These are phyloP conservation scores for Claviceps lovelessii DNA, from an alignment of 2,329 filamentous ascomycete species.

Conservation along the genomic window DNA sequence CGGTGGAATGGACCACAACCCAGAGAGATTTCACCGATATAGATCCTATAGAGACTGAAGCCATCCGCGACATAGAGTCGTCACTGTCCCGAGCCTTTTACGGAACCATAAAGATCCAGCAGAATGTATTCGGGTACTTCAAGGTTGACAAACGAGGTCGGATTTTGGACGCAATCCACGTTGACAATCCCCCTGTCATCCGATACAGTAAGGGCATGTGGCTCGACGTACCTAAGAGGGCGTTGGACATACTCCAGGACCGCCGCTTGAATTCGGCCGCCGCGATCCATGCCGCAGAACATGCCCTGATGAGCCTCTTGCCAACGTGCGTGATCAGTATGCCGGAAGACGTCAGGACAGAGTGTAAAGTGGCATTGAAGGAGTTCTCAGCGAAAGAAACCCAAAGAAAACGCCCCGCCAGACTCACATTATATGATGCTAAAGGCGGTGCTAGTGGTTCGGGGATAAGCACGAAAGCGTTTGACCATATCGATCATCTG, in stretches of 20 bases:
- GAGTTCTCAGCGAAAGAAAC: constrained; percentile 64
- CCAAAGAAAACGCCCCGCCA: constrained; percentile 65
- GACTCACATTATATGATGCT: constrained; percentile 87
- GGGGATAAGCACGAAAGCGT: constrained; percentile 83
- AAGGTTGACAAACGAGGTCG: constrained; percentile 79
- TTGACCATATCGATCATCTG: constrained; percentile 76
- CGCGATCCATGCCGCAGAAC: constrained; percentile 88
- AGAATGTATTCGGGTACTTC: constrained; percentile 92
- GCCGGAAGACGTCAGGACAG: constrained; percentile 83
- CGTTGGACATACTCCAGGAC: constrained; percentile 63
- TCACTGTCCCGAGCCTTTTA: constrained; percentile 64
- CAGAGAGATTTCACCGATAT: constrained; percentile 91
- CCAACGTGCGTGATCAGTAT: constrained; percentile 83
- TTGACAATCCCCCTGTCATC: constrained; percentile 85
- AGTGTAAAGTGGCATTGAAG: constrained; percentile 81
- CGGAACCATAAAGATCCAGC: constrained; percentile 71
- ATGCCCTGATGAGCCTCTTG: constrained; percentile 73
- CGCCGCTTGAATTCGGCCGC: constrained; percentile 68
- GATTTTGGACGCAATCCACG: constrained; percentile 80
- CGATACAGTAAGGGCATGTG: constrained; percentile 82
- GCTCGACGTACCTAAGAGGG: constrained; percentile 73
- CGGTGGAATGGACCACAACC: constrained; percentile 87
- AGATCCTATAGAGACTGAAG: constrained; percentile 83
- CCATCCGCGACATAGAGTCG: constrained; percentile 54
- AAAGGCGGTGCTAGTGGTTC: constrained; percentile 74